Evolutionary conservation across 371 early-diverging fungal genomes (phyloP).

Genomic region (Chytridium lagenaria): DNA sequence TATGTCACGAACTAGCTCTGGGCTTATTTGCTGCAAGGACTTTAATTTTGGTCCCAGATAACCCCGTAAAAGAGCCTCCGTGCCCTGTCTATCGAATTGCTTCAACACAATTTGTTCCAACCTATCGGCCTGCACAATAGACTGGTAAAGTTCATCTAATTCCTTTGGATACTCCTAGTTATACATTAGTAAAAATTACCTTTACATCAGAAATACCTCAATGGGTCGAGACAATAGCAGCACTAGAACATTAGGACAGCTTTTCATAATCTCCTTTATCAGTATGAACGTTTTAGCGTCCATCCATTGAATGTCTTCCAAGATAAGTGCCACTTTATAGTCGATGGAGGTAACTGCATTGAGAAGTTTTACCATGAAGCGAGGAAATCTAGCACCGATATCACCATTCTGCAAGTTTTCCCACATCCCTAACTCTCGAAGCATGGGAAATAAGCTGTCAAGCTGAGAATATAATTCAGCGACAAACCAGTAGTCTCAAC

Average conservation of each 20-base stretch:
- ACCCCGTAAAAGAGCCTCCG: not conserved
- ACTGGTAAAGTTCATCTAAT: not conserved
- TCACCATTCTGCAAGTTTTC: not conserved
- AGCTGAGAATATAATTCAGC: not conserved
- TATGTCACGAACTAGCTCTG: not conserved
- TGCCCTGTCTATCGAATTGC: not conserved
- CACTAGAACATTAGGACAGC: not conserved
- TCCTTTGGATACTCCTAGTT: not conserved
- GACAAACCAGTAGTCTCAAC: not conserved
- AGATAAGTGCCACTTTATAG: not conserved
- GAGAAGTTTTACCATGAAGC: not conserved
- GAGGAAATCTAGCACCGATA: not conserved
- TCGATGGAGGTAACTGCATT: not conserved
- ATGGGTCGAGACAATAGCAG: not conserved
- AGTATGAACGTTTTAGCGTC: constrained; percentile 2
- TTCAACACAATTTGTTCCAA: not conserved
- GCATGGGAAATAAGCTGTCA: constrained; percentile 4
- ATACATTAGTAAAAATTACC: not conserved
- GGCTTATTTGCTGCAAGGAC: not conserved
- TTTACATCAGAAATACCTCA: not conserved
- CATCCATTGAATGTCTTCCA: constrained; percentile 13
- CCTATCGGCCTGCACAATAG: not conserved
- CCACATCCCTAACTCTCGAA: not conserved
- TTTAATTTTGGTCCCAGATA: not conserved
- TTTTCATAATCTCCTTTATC: not conserved